Evolutionary conservation across 129 eudicot species (phyloP).

Genomic region (Flaveria robusta): DNA sequence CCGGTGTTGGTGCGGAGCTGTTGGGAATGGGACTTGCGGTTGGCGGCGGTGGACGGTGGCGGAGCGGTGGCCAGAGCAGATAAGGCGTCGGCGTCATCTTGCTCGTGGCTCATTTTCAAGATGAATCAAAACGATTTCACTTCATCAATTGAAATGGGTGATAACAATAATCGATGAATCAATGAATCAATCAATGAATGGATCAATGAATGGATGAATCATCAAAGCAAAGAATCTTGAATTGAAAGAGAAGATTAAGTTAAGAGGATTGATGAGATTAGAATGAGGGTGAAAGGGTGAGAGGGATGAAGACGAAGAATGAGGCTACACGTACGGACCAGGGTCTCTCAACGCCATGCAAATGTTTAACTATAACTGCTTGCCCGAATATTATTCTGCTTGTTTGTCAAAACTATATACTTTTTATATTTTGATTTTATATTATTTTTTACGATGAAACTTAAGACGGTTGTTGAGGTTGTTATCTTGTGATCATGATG

Average conservation of each 20-base stretch:
- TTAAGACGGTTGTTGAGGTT: too few species aligned
- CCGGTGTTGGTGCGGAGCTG: constrained; percentile 80
- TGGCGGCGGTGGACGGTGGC: constrained; percentile 30
- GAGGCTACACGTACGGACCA: constrained; percentile 34
- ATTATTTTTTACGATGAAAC: too few species aligned
- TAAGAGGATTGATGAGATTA: too few species aligned
- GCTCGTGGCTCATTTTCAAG: constrained; percentile 38
- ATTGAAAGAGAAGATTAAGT: too few species aligned
- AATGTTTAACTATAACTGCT: constrained; percentile 11
- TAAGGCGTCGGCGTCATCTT: constrained; percentile 66
- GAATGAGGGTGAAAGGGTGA: constrained; percentile 31
- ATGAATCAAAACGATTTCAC: not conserved
- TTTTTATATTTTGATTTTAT: too few species aligned
- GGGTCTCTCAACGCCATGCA: constrained; percentile 37
- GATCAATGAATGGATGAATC: too few species aligned
- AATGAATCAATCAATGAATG: too few species aligned
- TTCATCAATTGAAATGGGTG: constrained; percentile 17
- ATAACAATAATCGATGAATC: not conserved
- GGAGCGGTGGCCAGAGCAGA: constrained; percentile 53
- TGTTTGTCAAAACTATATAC: not conserved
- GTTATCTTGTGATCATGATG: too few species aligned
- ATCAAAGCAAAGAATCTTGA: too few species aligned
- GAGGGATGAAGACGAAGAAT: constrained; percentile 32
- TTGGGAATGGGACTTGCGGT: constrained; percentile 53
- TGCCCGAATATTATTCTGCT: not conserved